Conservation (phyloP, 345 rosid genomes). For the Eucalyptus viminalis region DNA sequence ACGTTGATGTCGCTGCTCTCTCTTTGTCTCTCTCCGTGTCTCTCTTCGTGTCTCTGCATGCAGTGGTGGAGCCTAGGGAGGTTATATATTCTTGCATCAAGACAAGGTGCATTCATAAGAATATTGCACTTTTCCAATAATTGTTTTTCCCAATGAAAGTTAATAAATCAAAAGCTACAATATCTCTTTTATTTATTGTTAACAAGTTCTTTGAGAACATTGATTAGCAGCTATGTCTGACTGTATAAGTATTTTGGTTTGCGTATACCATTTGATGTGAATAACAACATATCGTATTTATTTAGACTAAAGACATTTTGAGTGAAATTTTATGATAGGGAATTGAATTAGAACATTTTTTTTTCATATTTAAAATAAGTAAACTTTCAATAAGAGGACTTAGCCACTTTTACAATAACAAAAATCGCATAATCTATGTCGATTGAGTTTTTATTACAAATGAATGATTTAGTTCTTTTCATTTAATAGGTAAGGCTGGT, state of each 20-base stretch:
- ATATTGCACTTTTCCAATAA: neutral
- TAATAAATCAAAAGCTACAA: neutral
- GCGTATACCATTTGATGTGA: neutral
- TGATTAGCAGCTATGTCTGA: neutral
- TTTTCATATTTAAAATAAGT: neutral
- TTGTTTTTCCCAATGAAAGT: neutral
- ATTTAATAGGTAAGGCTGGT: neutral
- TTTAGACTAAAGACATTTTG: no score
- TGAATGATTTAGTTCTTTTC: neutral
- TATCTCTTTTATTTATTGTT: no score
- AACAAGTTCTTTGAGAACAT: no score
- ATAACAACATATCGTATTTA: neutral
- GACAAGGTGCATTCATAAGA: neutral
- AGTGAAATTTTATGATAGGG: neutral
- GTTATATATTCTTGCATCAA: neutral
- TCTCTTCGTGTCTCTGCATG: no score
- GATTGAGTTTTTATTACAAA: neutral
- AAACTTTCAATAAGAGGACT: neutral
- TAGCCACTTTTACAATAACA: neutral
- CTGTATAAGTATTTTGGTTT: neutral
- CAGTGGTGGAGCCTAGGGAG: neutral
- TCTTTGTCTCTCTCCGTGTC: neutral
- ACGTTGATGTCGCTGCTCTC: neutral
- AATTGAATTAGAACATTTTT: no score
- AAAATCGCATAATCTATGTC: neutral